Conservation (phyloP, 2,329 filamentous ascomycete species). For the Fusarium sublunatum region DNA sequence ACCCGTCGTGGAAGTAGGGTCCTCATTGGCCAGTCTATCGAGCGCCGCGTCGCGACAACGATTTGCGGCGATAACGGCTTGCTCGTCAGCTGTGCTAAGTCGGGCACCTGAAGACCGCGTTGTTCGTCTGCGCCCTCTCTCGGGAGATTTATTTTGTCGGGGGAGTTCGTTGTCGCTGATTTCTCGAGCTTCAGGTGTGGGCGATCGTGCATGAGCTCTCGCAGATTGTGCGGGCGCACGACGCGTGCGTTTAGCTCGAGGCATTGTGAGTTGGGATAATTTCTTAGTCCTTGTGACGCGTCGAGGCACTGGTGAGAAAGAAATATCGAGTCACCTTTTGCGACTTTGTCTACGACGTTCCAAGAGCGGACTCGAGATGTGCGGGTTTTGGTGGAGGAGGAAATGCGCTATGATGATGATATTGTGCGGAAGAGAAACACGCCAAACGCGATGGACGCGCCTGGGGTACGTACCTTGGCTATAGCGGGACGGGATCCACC, state of each 20-base stretch:
- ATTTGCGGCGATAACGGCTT: slow-evolving; percentile 44
- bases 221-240: slow-evolving; percentile 41
- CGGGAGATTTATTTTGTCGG: slow-evolving; percentile 29
- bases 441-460: slow-evolving; percentile 48
- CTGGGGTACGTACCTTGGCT: slow-evolving; percentile 29
- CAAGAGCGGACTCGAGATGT: slow-evolving; percentile 5
- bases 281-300: not conserved
- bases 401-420: slow-evolving; percentile 38
- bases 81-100: slow-evolving; percentile 42
- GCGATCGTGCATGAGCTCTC: slow-evolving; percentile 37
- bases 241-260: slow-evolving; percentile 48
- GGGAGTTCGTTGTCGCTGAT: slow-evolving; percentile 28
- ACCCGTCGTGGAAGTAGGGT: slow-evolving; percentile 48
- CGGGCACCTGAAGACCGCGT: slow-evolving; percentile 41
- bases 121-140: slow-evolving; percentile 42
- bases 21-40: slow-evolving; percentile 50
- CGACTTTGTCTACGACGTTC: slow-evolving; percentile 10
- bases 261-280: slow-evolving; percentile 37
- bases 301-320: not conserved
- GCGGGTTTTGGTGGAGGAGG: slow-evolving; percentile 7
- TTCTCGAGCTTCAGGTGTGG: slow-evolving; percentile 30
- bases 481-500: slow-evolving; percentile 17
- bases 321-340: slow-evolving; percentile 1
- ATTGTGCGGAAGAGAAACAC: slow-evolving; percentile 45
- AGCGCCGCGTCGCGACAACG: slow-evolving; percentile 53